Conservation (phyloP, 495 filamentous ascomycete genomes). For the Neurospora terricola region DNA sequence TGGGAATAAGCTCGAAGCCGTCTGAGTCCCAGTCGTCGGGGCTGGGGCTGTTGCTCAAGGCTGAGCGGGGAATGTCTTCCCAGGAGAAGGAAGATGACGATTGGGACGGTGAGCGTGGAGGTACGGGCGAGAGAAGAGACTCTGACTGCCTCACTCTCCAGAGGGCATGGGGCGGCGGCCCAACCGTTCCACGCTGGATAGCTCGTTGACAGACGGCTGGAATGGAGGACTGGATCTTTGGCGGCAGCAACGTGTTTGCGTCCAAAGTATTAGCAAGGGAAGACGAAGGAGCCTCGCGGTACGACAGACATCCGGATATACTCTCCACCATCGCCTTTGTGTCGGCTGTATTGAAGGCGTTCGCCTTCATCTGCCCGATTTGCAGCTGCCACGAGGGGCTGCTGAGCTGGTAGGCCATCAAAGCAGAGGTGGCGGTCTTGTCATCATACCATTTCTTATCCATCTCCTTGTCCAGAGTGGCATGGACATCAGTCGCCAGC, state of each 20-base stretch:
- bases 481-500: neutral
- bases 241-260: neutral
- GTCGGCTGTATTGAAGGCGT: neutral
- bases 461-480: neutral
- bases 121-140: neutral
- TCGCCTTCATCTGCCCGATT: neutral
- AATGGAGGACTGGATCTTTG: neutral
- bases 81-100: neutral
- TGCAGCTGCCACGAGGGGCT: neutral
- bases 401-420: conserved; percentile 20
- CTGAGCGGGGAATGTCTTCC: neutral
- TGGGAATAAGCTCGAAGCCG: neutral
- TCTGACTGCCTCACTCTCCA: neutral
- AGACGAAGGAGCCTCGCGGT: neutral
- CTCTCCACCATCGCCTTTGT: neutral
- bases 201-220: neutral
- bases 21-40: neutral
- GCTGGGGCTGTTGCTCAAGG: neutral
- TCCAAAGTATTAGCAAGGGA: neutral
- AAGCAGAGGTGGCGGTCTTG: conserved; percentile 12
- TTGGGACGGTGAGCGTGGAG: neutral
- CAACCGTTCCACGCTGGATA: neutral
- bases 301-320: neutral
- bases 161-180: neutral
- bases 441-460: neutral